These are phyloP conservation scores for Oryza glaberrima DNA, from an alignment of 176 grass and related monocot species.

Conservation along the genomic window DNA sequence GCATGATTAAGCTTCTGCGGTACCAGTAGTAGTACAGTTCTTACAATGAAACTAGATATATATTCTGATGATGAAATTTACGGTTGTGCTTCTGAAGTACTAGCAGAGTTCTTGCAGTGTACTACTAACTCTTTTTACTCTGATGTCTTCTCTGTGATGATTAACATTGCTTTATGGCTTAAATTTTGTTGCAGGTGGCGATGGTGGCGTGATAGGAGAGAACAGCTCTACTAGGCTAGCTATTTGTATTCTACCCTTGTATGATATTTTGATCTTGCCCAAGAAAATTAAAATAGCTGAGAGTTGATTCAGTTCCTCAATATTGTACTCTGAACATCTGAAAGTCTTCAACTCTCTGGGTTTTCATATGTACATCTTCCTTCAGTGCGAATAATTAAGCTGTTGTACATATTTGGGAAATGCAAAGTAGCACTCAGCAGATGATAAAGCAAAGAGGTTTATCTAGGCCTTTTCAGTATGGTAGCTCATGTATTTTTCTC, in stretches of 20 bases:
- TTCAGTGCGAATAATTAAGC: constrained; percentile 30
- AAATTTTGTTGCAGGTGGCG: constrained; percentile 60
- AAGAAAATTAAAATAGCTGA: constrained; percentile 16
- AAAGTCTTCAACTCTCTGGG: constrained; percentile 1
- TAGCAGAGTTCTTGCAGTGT: no score
- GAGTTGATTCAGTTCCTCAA: constrained; percentile 25
- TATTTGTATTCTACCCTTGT: constrained; percentile 18
- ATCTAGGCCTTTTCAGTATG: constrained; percentile 32
- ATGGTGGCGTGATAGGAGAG: constrained; percentile 72
- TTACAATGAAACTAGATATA: background rate
- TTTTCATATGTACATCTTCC: constrained; percentile 32
- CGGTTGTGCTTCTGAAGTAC: background rate
- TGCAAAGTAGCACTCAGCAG: constrained; percentile 13
- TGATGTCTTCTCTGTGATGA: background rate
- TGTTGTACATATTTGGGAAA: constrained; percentile 42
- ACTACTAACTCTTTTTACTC: background rate
- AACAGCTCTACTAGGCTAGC: constrained; percentile 64
- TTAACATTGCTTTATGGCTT: constrained; percentile 36
- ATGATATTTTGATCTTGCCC: constrained; percentile 47
- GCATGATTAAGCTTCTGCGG: constrained; percentile 2
- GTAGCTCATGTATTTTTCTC: background rate
- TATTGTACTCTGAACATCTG: background rate
- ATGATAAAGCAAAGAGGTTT: constrained; percentile 10
- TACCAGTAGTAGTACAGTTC: background rate
- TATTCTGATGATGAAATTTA: background rate